Evolutionary conservation across 352 stramenopile genomes (phyloP), one percentile per base, ranked within the genome.

Genomic region (Pythium phragmitis): DNA sequence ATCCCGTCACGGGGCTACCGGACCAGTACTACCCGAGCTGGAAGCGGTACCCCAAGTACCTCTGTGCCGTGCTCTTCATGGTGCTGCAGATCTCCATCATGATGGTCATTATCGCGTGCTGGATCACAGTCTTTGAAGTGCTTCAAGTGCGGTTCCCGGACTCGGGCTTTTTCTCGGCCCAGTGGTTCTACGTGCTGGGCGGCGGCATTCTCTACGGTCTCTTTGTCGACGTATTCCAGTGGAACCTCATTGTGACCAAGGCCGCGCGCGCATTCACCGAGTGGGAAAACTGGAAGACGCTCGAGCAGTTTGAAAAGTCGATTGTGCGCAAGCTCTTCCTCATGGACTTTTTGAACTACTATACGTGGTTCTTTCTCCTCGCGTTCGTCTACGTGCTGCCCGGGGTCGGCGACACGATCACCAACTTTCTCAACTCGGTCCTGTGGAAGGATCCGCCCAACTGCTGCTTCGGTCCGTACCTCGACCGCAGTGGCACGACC

Each of bases 311-410:
- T 55, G 85, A 94, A 56, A 87, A 85, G 39, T 80, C 79, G 21
- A 70, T 92, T 60, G 81, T 94, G 42, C 79, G 80, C 42, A 94
- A 92, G 56, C 60, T 94, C 13, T 94, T 94, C 45, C 56, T 89
- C 45, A 92, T 94, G 82, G 85, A 94, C 52, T 94, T 94, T 52
- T 79, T 94, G 65, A 94, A 94, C 73, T 92, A 92, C 73, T 94
- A 92, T 71, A 94, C 83, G 65, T 94, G 85, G 85, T 94, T 94
- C 67, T 92, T 94, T 60, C 63, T 91, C 34, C 69, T 94, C 23
- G 85, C 85, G n/a, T 94, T 94, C 63, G 79, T 94, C 42, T 94
- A 94, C 47, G 85, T 94, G 54, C 78, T 94, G 60, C 85, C 85
- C 1, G 85, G 85, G 17, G 77, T 75, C n/a, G 85, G 85, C 21